Evolutionary conservation across 176 grass and related monocot genomes (phyloP), one percentile per base, ranked within the genome.

Genomic region (Triticum monococcum): DNA sequence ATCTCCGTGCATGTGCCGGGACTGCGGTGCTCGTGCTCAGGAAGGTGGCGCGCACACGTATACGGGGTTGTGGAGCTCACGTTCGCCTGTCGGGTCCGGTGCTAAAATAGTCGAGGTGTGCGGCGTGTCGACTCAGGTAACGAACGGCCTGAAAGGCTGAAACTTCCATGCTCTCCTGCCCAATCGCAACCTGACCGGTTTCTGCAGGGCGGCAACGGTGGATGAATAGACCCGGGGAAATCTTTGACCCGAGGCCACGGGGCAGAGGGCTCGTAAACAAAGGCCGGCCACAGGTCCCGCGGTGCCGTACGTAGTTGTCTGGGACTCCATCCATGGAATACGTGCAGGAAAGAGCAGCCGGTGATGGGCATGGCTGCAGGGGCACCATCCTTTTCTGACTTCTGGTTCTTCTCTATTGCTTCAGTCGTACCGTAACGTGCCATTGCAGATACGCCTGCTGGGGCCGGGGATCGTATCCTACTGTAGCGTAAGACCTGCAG

Each of bases 91-190:
- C 57, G 20, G 20, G 70, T 31, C 7, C 4, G 11, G 28, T 0
- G 70, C 36, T 2, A 73, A 43, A 46, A 41, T 74, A 61, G 4
- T 52, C 3, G 43, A 63, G 66, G 74, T 26, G 48, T 18, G 76
- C 32, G 66, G 75, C 20, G 50, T 31, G 82, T 24, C 76, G 59
- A 67, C 23, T 79, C 68, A 75, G 87, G 77, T 45, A 74, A 79
- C 63, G 83, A 74, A 79, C 63, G 83, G 31, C 56, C 84, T 83
- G 89, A 72, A 90, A 83, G 31, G 24, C 84, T 83, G 89, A 72
- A 90, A 83, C 66, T 83, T 87, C 80, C 84, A 90, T 90, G 67
- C 74, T 59, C 66, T 79, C 32, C 84, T 78, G 79, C 56, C 84
- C 66, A 26, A 38, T 56, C 84, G 43, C 41, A 5, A 4, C 66